A percentile compares a stretch with the other conserved stretches of the same genome.
Conservation (phyloP, 352 stramenopile species). For the Globisporangium irregulare region DNA sequence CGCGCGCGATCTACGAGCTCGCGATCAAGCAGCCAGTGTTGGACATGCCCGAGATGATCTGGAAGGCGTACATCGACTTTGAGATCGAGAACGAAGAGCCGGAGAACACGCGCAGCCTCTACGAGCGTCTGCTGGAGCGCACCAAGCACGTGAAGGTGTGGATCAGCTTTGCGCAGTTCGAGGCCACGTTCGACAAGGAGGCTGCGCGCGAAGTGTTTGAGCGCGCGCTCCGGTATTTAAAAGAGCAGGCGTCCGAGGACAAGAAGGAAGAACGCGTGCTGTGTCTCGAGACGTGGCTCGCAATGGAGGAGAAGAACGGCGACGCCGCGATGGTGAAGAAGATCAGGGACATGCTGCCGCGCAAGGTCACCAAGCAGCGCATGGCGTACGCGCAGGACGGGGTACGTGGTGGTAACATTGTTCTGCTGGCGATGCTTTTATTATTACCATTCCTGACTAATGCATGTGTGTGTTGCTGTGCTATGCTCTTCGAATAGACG, state of each 20-base stretch:
- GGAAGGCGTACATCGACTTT: constrained; percentile 99
- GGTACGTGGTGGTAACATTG: constrained; percentile 42
- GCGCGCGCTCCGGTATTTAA: constrained; percentile 90
- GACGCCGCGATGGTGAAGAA: constrained; percentile 67
- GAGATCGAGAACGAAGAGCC: constrained; percentile 90
- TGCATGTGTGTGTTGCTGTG: constrained; percentile 1
- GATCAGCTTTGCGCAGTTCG: constrained; percentile 91
- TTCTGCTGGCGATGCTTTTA: constrained; percentile 9
- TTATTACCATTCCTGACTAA: not conserved
- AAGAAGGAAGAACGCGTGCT: constrained; percentile 95
- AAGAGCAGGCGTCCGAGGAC: constrained; percentile 65
- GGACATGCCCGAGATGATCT: constrained; percentile 98
- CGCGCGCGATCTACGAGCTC: constrained; percentile 95
- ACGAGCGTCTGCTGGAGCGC: constrained; percentile 95
- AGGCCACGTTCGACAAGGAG: constrained; percentile 59
- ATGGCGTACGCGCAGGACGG: constrained; percentile 92
- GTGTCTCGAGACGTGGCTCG: constrained; percentile 96
- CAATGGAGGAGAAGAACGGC: constrained; percentile 85
- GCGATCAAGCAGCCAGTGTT: constrained; percentile 93
- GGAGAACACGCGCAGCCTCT: constrained; percentile 91
- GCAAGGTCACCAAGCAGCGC: constrained; percentile 95
- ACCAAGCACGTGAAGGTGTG: constrained; percentile 98
- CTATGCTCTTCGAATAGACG: constrained; percentile 32
- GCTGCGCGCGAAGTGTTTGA: constrained; percentile 88
- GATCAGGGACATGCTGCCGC: constrained; percentile 92